Evolutionary conservation across 2,329 filamentous ascomycete genomes (phyloP), one percentile per base, ranked within the genome.

Genomic region (Cordyceps militaris): DNA sequence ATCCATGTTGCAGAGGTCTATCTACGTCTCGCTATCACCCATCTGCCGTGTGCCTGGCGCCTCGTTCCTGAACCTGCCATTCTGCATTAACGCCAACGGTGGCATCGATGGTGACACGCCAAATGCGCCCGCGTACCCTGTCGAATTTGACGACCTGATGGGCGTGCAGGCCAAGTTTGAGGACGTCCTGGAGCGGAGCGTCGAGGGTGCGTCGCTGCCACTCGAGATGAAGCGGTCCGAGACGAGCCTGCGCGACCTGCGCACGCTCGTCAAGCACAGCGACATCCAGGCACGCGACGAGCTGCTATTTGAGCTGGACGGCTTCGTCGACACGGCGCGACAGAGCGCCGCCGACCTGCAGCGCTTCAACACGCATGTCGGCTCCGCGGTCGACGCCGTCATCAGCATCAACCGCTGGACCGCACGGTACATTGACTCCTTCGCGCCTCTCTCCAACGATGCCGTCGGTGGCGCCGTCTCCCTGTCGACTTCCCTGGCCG

Each of bases 191-290:
- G 82, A 89, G 63, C 82, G 84, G 59, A 84, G 83, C 16, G 80
- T 83, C 1, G 79, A 84, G 23, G 83, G 85, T 1, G 82, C 85
- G 1, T 83, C 83, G 1, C 73, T 94, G 3, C 89, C 89, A 0
- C 76, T 88, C 63, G 87, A 90, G 63, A 91, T 94, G 84, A 92
- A 91, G 73, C 81, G 84, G 10, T 85, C 86, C 3, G 88, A 93
- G 69, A 77, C 83, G 2, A 85, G 86, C 1, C 85, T 94, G 36
- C 82, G 89, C 42, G 89, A 92, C 64, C 73, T 94, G 24, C 83
- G 87, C 32, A 86, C 83, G 26, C 78, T 91, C 46, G 87, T 95
- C 34, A 79, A 82, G 40, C 84, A 86, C 71, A 90, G 86, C 63
- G 79, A 82, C 23, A 75, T 94, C 10, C 82, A 84, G 26, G 82